These are phyloP conservation scores for Vigna reflexopilosa DNA, from an alignment of 306 rosid species.

Conservation along the genomic window DNA sequence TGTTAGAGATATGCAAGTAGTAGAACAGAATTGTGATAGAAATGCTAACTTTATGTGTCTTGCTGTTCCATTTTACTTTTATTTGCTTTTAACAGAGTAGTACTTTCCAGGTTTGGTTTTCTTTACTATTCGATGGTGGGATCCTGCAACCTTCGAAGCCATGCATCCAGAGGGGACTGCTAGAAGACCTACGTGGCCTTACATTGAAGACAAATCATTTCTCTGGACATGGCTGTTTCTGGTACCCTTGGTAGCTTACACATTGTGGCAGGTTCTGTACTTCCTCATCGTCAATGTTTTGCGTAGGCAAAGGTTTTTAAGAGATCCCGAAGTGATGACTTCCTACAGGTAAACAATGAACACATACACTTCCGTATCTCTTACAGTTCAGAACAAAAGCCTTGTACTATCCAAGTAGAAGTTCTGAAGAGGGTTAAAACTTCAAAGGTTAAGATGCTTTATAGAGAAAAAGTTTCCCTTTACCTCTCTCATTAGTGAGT, in stretches of 20 bases:
- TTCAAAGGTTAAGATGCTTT: not conserved
- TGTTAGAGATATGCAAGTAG: constrained; percentile 4
- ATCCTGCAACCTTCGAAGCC: constrained; percentile 74
- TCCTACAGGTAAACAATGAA: constrained; percentile 69
- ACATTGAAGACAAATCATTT: constrained; percentile 68
- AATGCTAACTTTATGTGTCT: constrained; percentile 37
- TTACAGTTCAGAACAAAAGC: not conserved
- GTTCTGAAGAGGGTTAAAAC: not conserved
- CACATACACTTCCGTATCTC: not conserved
- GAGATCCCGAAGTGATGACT: constrained; percentile 96
- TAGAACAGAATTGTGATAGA: constrained; percentile 11
- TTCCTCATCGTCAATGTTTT: constrained; percentile 81
- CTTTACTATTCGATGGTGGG: constrained; percentile 95
- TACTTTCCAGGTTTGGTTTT: constrained; percentile 78
- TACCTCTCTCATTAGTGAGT: not conserved
- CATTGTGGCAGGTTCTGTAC: constrained; percentile 83
- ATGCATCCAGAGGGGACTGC: constrained; percentile 74
- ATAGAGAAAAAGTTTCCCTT: not conserved
- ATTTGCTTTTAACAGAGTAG: not conserved
- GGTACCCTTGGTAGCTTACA: constrained; percentile 78
- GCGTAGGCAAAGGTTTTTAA: constrained; percentile 76
- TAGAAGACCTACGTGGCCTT: constrained; percentile 73
- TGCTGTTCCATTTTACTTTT: not conserved
- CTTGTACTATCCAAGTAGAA: not conserved
- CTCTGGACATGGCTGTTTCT: constrained; percentile 85